phyloP scores from a whole-genome alignment of 805 yeast species.

The Pichia scutulata region DNA sequence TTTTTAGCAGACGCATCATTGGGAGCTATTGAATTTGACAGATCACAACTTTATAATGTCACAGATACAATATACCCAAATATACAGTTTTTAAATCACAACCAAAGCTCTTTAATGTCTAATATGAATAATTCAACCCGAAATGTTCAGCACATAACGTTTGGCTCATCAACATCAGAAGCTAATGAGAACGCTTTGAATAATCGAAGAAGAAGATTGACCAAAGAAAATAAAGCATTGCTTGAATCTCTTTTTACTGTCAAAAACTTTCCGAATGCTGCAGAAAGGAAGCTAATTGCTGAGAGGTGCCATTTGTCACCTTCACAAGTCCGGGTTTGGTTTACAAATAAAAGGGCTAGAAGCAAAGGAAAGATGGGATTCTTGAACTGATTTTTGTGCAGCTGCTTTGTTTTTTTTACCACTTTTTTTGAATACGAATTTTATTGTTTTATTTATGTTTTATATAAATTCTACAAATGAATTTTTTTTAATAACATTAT shows the following conservation, averaged over 20 bases:
- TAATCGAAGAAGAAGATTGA: background rate
- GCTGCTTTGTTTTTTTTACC: too few relatives aligned
- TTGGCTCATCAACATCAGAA: background rate
- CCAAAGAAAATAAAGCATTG: constrained; percentile 1
- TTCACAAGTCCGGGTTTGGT: constrained; percentile 13
- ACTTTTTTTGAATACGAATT: too few relatives aligned
- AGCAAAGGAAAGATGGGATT: background rate
- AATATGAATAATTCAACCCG: too few relatives aligned
- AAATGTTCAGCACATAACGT: background rate
- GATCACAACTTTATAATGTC: constrained; percentile 1
- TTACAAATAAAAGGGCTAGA: constrained; percentile 13
- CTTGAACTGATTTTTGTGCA: background rate
- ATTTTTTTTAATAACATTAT: background rate
- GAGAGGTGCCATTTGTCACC: constrained; percentile 8
- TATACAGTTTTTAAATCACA: background rate
- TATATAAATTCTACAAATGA: too few relatives aligned
- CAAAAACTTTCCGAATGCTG: constrained; percentile 9
- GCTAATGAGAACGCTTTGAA: background rate
- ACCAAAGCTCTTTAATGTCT: background rate
- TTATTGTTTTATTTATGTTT: too few relatives aligned
- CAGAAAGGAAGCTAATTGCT: constrained; percentile 11
- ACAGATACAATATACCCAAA: background rate
- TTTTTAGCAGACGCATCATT: background rate
- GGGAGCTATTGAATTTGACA: background rate
- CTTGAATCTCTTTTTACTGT: constrained; percentile 8